Evolutionary conservation across 129 eudicot species (phyloP).

Genomic region (Lactuca saligna): DNA sequence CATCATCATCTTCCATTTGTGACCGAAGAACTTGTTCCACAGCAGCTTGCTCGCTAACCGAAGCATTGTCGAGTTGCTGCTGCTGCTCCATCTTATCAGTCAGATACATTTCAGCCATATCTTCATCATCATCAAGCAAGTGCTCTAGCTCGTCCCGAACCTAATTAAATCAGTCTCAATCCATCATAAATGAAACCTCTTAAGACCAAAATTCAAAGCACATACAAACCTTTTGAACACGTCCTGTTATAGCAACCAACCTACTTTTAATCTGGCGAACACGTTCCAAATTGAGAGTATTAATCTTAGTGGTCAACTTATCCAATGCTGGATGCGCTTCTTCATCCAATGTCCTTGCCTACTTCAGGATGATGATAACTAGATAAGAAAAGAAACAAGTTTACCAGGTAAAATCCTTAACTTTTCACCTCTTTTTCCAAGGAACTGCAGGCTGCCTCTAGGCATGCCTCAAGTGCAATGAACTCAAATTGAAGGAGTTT

Average conservation of each 20-base stretch:
- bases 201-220: background rate
- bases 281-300: background rate
- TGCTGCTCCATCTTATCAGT: slow-evolving; percentile 3
- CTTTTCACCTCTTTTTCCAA: background rate
- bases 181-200: background rate
- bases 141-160: slow-evolving; percentile 6
- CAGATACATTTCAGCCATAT: slow-evolving; percentile 2
- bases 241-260: background rate
- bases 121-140: slow-evolving; percentile 6
- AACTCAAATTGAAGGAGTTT: background rate
- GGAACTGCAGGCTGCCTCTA: background rate
- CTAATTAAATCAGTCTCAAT: background rate
- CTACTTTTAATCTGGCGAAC: background rate
- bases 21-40: background rate
- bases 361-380: background rate
- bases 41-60: background rate
- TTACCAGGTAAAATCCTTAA: background rate
- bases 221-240: background rate
- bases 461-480: background rate
- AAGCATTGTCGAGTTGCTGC: background rate
- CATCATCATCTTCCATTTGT: background rate
- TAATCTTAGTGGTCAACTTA: background rate
- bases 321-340: background rate
- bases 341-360: background rate
- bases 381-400: background rate